Evolutionary conservation across 2,329 filamentous ascomycete species (phyloP).

Genomic region (Capronia americana): DNA sequence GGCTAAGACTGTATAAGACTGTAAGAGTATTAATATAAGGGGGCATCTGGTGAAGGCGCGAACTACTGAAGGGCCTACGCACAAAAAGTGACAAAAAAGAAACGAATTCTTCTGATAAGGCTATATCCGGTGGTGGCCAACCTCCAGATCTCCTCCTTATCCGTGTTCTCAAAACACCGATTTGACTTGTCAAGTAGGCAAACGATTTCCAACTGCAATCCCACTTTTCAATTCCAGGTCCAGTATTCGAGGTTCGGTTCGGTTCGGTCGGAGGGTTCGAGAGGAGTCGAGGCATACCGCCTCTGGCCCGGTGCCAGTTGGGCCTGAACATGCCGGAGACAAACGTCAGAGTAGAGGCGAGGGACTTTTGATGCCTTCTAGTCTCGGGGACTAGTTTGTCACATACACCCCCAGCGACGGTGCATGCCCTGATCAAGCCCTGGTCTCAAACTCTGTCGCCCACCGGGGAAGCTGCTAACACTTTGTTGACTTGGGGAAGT

Average conservation of each 20-base stretch:
- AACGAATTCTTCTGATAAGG: neutral
- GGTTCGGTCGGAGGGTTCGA: neutral
- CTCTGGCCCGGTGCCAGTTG: neutral
- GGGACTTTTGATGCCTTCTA: slow-evolving; percentile 2
- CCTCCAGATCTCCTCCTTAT: neutral
- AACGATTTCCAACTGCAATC: neutral
- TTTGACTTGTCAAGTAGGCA: slow-evolving; percentile 9
- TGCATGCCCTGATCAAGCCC: neutral
- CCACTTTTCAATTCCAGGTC: neutral
- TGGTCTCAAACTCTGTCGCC: slow-evolving; percentile 1
- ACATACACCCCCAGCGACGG: neutral
- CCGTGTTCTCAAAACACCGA: neutral
- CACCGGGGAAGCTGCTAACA: slow-evolving; percentile 1
- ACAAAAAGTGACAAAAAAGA: slow-evolving; percentile 1
- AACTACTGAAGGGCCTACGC: too few relatives aligned
- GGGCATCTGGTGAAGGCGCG: too few relatives aligned
- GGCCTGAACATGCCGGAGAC: neutral
- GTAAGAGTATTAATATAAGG: too few relatives aligned
- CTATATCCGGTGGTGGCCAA: slow-evolving; percentile 5
- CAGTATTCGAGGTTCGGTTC: neutral
- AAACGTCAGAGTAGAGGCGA: neutral
- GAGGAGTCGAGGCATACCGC: neutral
- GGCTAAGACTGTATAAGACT: too few relatives aligned
- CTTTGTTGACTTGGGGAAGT: slow-evolving; percentile 6
- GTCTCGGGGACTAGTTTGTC: neutral